Evolutionary conservation across 768 basidiomycete genomes (phyloP).

Genomic region (Flagelloscypha sp.): DNA sequence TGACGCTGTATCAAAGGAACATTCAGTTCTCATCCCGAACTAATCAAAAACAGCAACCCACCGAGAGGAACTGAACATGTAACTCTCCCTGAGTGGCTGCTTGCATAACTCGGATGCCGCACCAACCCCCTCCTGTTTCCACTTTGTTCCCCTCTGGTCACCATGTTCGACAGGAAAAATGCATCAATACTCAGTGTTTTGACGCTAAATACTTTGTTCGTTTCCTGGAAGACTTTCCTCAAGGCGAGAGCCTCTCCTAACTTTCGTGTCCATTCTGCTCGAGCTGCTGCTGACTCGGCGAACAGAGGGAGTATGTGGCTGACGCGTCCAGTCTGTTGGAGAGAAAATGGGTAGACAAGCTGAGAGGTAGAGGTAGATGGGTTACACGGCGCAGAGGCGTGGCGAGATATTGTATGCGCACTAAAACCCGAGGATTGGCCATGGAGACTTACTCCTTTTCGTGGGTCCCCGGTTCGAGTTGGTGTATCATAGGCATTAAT

Average conservation of each 20-base stretch:
- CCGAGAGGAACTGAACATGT: conserved; percentile 69
- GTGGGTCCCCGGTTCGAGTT: conserved; percentile 37
- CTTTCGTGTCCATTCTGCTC: conserved; percentile 59
- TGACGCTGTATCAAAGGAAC: conserved; percentile 33
- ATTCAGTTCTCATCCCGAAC: not conserved
- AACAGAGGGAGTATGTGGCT: conserved; percentile 60
- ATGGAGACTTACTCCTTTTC: conserved; percentile 25
- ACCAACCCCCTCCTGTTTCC: no score
- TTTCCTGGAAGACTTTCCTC: conserved; percentile 54
- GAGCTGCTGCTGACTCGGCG: conserved; percentile 48
- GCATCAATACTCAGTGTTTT: conserved; percentile 59
- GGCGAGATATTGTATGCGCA: no score
- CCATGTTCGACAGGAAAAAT: conserved; percentile 47
- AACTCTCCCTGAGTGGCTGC: conserved; percentile 52
- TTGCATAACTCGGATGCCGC: conserved; percentile 40
- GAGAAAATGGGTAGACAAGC: conserved; percentile 59
- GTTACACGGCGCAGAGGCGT: no score
- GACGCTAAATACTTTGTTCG: conserved; percentile 62
- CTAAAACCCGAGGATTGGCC: conserved; percentile 16
- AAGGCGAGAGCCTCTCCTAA: conserved; percentile 58
- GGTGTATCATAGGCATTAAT: conserved; percentile 49
- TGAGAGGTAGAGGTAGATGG: conserved; percentile 38
- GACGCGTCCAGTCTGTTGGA: conserved; percentile 57
- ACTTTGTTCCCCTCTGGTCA: conserved; percentile 24
- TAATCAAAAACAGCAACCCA: conserved; percentile 20